These are phyloP conservation scores for Fusarium irregulare DNA, from an alignment of 2,329 filamentous ascomycete species.

Conservation along the genomic window DNA sequence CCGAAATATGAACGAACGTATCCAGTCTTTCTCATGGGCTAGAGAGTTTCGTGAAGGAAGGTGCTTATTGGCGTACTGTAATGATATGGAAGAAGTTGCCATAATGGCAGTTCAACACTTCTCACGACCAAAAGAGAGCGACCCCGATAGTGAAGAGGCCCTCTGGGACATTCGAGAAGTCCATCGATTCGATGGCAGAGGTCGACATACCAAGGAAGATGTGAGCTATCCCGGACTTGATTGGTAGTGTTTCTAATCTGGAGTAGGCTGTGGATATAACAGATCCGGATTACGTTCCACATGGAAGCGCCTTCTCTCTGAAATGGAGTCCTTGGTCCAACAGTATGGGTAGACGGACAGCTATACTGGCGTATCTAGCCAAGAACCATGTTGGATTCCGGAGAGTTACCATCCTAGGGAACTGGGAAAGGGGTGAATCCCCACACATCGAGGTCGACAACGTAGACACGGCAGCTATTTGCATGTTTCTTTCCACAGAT, in stretches of 20 bases:
- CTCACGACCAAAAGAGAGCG: conserved; percentile 33
- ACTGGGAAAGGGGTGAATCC: conserved; percentile 51
- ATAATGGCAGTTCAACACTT: conserved; percentile 62
- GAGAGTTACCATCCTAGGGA: conserved; percentile 55
- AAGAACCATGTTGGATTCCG: conserved; percentile 67
- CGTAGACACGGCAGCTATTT: conserved; percentile 60
- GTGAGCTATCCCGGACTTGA: conserved; percentile 18
- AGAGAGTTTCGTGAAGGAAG: conserved; percentile 54
- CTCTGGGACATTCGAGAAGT: conserved; percentile 65
- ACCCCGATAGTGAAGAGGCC: conserved; percentile 43
- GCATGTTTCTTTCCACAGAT: conserved; percentile 62
- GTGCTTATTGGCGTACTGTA: conserved; percentile 63
- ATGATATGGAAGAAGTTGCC: conserved; percentile 61
- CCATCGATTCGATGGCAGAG: conserved; percentile 59
- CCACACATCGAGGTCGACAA: conserved; percentile 55
- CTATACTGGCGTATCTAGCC: conserved; percentile 63
- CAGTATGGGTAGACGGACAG: conserved; percentile 50
- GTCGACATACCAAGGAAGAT: conserved; percentile 56
- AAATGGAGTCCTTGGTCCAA: conserved; percentile 66
- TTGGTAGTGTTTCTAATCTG: conserved; percentile 17
- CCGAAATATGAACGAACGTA: conserved; percentile 56
- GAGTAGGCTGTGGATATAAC: conserved; percentile 46
- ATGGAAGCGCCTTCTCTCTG: conserved; percentile 62
- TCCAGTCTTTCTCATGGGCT: conserved; percentile 67
- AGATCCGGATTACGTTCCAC: conserved; percentile 63